phyloP scores from a whole-genome alignment of 2,329 filamentous ascomycete species.

The Penicillium sumatraense region DNA sequence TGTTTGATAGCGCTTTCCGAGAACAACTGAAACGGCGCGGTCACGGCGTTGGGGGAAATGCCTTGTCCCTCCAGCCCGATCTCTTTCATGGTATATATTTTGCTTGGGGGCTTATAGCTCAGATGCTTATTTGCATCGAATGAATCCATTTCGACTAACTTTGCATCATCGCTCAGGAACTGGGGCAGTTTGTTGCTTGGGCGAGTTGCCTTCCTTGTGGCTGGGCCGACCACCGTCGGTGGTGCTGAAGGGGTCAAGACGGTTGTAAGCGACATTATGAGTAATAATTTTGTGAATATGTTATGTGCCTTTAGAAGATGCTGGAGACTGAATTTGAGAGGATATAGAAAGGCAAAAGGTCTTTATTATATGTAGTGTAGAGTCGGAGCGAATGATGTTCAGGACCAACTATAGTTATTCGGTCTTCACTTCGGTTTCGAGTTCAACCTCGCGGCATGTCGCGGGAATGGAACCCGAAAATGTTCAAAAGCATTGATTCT shows the following conservation, averaged over 20 bases:
- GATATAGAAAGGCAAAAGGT: no score
- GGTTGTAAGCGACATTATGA: background rate
- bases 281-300: no score
- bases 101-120: slow-evolving; percentile 6
- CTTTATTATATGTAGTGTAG: no score
- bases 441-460: no score
- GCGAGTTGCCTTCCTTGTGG: slow-evolving; percentile 32
- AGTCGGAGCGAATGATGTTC: no score
- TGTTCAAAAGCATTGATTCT: no score
- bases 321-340: no score
- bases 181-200: slow-evolving; percentile 32
- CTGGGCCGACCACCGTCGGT: slow-evolving; percentile 35
- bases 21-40: slow-evolving; percentile 66
- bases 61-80: slow-evolving; percentile 51
- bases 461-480: no score
- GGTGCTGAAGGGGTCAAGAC: slow-evolving; percentile 8
- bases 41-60: slow-evolving; percentile 64
- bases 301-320: no score
- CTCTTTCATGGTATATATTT: slow-evolving; percentile 11
- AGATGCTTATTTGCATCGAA: slow-evolving; percentile 14
- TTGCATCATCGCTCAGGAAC: slow-evolving; percentile 32
- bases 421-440: no score
- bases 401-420: no score
- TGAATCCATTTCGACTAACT: slow-evolving; percentile 1
- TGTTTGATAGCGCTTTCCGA: slow-evolving; percentile 61